Base-by-base conservation (phyloP, 257 asterid species). In the Nicotiana noctiflora region DNA sequence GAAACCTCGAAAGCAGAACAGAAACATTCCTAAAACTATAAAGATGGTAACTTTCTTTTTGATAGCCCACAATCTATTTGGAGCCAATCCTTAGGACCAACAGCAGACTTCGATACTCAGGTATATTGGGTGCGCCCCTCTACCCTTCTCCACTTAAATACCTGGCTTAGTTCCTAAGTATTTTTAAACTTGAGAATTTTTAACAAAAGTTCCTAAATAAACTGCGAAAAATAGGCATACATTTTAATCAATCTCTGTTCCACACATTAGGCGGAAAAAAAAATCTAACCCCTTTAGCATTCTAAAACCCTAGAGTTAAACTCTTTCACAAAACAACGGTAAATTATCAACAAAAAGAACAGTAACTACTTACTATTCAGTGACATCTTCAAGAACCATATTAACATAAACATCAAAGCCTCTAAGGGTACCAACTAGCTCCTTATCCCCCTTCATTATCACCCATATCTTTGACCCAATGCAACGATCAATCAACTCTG, bases 391-490 rank as follows among this genome's bases (percentile, higher is more conserved):
- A 52, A 93, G 88, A 81, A 93, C 97, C 97, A 93, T 91, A 82
- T 93, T 93, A 80, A 93, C 97, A 82, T 91, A 93, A 76, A 91
- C 97, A 77, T 93, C 97, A 77, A 93, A 93, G 49, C 97, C 95
- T 80, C 89, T 88, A 74, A 93, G 97, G 21, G 97, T 93, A 60
- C 97, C 97, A 21, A 93, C 97, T 65, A 93, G 87, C 81, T 91
- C 97, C 84, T 93, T 93, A 81, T 91, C 97, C n/a, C 97, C 97
- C 84, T 93, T 93, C 97, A 93, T 93, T 80, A 93, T 93, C 2
- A 93, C 97, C 97, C 97, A 93, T 55, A 93, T 90, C 87, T 93
- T 93, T 70, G 97, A 93, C 77, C 97, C 97, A 19, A 93, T 88
- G 82, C 97, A 93, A 29, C 97, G 90, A 83, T 91, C 97, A 70